Conservation (phyloP, 2,329 filamentous ascomycete species). For the Rhytidhysteron rufulum region DNA sequence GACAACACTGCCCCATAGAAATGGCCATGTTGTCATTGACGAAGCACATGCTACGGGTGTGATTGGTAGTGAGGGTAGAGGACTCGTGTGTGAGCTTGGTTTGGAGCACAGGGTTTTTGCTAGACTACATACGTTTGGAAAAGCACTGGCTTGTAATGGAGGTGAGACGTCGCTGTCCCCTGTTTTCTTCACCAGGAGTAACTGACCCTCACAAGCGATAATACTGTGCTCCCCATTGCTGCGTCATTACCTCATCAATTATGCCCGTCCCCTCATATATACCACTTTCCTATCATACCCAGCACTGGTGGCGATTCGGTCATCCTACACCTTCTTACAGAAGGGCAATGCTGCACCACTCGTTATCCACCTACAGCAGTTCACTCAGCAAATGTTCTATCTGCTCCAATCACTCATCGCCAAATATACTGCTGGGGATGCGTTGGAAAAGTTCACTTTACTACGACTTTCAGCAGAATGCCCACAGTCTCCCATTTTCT, state of each 20-base stretch:
- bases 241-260: slow-evolving; percentile 34
- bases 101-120: slow-evolving; percentile 56
- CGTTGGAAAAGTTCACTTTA: background rate
- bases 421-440: background rate
- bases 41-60: slow-evolving; percentile 64
- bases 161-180: slow-evolving; percentile 46
- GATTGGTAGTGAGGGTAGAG: slow-evolving; percentile 52
- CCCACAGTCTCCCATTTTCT: slow-evolving; percentile 29
- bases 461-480: slow-evolving; percentile 22
- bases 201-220: too few species aligned
- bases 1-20: slow-evolving; percentile 50
- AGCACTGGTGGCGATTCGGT: slow-evolving; percentile 38
- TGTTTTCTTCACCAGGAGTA: too few species aligned
- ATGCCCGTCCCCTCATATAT: slow-evolving; percentile 40
- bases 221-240: slow-evolving; percentile 26
- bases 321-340: slow-evolving; percentile 25
- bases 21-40: slow-evolving; percentile 61
- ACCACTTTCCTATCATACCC: slow-evolving; percentile 42
- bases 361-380: slow-evolving; percentile 18
- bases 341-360: slow-evolving; percentile 14
- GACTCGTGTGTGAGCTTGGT: slow-evolving; percentile 54
- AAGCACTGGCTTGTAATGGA: slow-evolving; percentile 65
- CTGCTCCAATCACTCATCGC: slow-evolving; percentile 10
- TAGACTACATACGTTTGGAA: slow-evolving; percentile 63
- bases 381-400: slow-evolving; percentile 19